Conservation (phyloP, 2,329 filamentous ascomycete genomes). For the Xylariales sp. region DNA sequence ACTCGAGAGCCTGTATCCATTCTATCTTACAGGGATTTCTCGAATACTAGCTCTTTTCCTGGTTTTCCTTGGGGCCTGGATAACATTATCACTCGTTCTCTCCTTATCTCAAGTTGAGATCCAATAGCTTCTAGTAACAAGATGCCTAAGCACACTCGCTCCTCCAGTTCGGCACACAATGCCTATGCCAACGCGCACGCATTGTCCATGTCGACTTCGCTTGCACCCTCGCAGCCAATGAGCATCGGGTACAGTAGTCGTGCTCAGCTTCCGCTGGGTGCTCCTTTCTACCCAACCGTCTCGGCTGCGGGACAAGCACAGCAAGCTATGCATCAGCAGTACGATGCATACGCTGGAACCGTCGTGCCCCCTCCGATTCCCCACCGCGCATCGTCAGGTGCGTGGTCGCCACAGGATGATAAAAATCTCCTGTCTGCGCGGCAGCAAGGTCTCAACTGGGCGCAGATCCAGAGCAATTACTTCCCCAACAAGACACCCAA, state of each 20-base stretch:
- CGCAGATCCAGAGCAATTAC: conserved; percentile 69
- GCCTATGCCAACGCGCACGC: conserved; percentile 27
- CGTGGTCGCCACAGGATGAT: conserved; percentile 74
- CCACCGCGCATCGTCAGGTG: conserved; percentile 55
- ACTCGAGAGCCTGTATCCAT: conserved; percentile 17
- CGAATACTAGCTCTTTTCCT: conserved; percentile 9
- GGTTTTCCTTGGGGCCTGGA: conserved; percentile 9
- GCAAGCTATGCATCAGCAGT: conserved; percentile 31
- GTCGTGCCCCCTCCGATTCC: conserved; percentile 31
- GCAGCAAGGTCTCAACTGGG: conserved; percentile 76
- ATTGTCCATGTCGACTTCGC: conserved; percentile 33
- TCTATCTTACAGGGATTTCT: conserved; percentile 15
- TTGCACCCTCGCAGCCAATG: conserved; percentile 34
- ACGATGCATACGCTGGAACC: conserved; percentile 34
- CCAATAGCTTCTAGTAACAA: no score
- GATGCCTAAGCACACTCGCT: conserved; percentile 43
- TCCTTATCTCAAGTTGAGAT: no score
- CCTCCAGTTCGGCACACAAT: conserved; percentile 31
- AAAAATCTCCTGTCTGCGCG: conserved; percentile 67
- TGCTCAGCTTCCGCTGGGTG: conserved; percentile 29
- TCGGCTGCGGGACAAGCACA: conserved; percentile 25
- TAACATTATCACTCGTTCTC: conserved; percentile 13
- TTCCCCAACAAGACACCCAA: conserved; percentile 77
- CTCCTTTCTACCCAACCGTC: conserved; percentile 33
- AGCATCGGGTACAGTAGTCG: conserved; percentile 38